These are phyloP conservation scores for Orbilia ellipsospora DNA, from an alignment of 2,329 filamentous ascomycete genomes.

Conservation along the genomic window DNA sequence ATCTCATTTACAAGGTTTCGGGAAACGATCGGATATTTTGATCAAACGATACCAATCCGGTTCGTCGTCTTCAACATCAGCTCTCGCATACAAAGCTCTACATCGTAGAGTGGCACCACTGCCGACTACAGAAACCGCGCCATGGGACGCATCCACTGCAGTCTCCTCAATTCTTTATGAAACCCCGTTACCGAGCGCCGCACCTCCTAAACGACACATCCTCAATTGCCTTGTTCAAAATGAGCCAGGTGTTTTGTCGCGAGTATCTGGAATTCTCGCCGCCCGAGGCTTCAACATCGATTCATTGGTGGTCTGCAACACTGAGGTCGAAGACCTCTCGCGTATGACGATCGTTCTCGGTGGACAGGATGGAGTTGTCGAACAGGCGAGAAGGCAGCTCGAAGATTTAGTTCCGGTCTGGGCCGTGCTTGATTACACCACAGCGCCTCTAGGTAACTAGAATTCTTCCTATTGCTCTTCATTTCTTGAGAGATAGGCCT, in stretches of 20 bases:
- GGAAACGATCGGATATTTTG: not conserved
- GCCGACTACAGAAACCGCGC: slow-evolving; percentile 77
- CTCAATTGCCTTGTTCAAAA: slow-evolving; percentile 99
- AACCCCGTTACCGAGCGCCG: slow-evolving; percentile 83
- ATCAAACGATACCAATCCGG: slow-evolving; percentile 28
- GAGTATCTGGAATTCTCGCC: slow-evolving; percentile 94
- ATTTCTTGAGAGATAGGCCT: not conserved
- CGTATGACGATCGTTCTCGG: slow-evolving; percentile 99
- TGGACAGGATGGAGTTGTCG: slow-evolving; percentile 94
- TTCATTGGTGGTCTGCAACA: slow-evolving; percentile 96
- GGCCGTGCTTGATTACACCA: slow-evolving; percentile 97
- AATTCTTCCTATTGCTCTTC: not conserved
- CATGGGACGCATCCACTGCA: slow-evolving; percentile 88
- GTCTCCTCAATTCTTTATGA: slow-evolving; percentile 99
- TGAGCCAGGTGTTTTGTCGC: slow-evolving; percentile 95
- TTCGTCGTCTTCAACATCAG: slow-evolving; percentile 79
- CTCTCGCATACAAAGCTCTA: slow-evolving; percentile 95
- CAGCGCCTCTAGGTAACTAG: slow-evolving; percentile 73
- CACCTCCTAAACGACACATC: slow-evolving; percentile 91
- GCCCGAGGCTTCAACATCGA: slow-evolving; percentile 99
- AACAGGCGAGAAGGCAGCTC: slow-evolving; percentile 93
- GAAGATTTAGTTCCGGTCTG: slow-evolving; percentile 98
- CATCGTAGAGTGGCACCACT: slow-evolving; percentile 90
- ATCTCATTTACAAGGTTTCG: not conserved
- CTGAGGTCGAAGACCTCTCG: slow-evolving; percentile 93